phyloP scores from a whole-genome alignment of 2,329 filamentous ascomycete species.

The Alternaria brassicicola region DNA sequence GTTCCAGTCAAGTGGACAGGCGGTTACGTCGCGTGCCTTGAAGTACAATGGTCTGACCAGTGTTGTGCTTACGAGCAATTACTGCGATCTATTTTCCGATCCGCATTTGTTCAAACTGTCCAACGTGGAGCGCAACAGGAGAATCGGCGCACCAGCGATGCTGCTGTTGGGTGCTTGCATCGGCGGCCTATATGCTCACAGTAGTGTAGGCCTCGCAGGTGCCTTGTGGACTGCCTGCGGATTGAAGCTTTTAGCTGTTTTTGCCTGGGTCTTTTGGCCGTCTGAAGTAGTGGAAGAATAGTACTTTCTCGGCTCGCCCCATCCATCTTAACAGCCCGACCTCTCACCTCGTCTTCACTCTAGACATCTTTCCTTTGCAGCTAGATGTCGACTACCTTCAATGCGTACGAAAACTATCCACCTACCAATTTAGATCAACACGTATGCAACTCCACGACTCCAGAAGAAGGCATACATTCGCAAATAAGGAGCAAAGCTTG shows the following conservation, averaged over 20 bases:
- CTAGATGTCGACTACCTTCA: too few species aligned
- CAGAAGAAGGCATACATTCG: too few species aligned
- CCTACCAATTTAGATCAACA: too few species aligned
- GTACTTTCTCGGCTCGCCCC: too few species aligned
- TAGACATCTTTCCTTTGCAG: too few species aligned
- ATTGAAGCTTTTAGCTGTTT: conserved; percentile 48
- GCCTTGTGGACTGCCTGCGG: conserved; percentile 56
- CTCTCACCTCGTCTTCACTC: too few species aligned
- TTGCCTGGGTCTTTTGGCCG: conserved; percentile 53
- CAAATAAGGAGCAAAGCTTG: too few species aligned
- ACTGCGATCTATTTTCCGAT: conserved; percentile 80
- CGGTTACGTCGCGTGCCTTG: conserved; percentile 73
- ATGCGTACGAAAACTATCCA: too few species aligned
- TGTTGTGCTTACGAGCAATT: conserved; percentile 80
- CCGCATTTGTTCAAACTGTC: conserved; percentile 54
- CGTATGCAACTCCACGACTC: too few species aligned
- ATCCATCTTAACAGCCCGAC: too few species aligned
- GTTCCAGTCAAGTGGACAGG: conserved; percentile 80
- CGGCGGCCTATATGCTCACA: conserved; percentile 63
- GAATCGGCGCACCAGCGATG: conserved; percentile 57
- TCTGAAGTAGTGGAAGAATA: conserved; percentile 31
- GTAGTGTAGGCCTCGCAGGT: conserved; percentile 57
- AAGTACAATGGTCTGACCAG: conserved; percentile 74
- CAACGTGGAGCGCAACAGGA: conserved; percentile 61
- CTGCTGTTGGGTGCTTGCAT: conserved; percentile 61